phyloP scores from a whole-genome alignment of 2,329 filamentous ascomycete genomes.

The Xylariaceae sp. region DNA sequence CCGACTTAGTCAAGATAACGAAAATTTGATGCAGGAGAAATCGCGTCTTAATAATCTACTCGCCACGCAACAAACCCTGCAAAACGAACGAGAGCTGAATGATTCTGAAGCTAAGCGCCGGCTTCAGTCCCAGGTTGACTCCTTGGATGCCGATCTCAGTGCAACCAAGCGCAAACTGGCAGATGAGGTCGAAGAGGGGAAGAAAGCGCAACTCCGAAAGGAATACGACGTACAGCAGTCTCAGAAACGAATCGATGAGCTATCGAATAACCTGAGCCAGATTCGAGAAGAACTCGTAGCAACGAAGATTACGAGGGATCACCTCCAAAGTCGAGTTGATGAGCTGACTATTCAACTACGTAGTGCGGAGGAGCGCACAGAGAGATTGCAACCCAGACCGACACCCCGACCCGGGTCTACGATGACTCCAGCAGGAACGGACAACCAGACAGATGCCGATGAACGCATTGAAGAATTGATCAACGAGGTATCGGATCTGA shows the following conservation, averaged over 20 bases:
- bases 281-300: constrained; percentile 82
- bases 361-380: constrained; percentile 81
- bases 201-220: constrained; percentile 76
- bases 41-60: constrained; percentile 78
- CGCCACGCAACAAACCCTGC: constrained; percentile 77
- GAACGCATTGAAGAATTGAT: constrained; percentile 73
- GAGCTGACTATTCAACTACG: constrained; percentile 85
- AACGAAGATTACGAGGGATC: constrained; percentile 82
- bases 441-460: constrained; percentile 45
- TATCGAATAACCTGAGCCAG: constrained; percentile 73
- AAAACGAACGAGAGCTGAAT: constrained; percentile 84
- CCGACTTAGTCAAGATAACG: constrained; percentile 82
- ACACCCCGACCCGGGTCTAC: constrained; percentile 53
- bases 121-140: constrained; percentile 72
- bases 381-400: constrained; percentile 75
- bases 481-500: constrained; percentile 79
- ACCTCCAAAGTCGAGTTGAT: constrained; percentile 82
- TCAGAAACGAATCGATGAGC: constrained; percentile 88
- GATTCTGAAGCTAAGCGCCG: constrained; percentile 80
- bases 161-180: constrained; percentile 78
- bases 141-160: constrained; percentile 72
- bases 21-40: constrained; percentile 78
- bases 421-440: constrained; percentile 35
- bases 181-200: constrained; percentile 77
- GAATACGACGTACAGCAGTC: constrained; percentile 87